These are phyloP conservation scores for Penicillium sp. DNA, from an alignment of 2,329 filamentous ascomycete species.

Conservation along the genomic window DNA sequence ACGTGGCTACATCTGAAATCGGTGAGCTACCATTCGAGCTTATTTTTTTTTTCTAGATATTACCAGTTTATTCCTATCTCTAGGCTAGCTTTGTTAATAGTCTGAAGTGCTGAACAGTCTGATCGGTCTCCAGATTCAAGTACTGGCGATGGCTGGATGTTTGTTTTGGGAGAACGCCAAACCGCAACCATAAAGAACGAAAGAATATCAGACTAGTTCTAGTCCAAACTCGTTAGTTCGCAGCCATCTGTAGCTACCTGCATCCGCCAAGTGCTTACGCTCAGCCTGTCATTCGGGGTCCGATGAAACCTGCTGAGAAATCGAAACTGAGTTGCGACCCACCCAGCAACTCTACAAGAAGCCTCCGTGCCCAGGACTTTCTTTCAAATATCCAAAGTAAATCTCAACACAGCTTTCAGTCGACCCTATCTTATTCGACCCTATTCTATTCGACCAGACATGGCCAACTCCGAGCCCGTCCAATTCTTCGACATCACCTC, in stretches of 20 bases:
- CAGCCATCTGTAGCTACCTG: not conserved
- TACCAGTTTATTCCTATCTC: not conserved
- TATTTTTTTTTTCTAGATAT: not conserved
- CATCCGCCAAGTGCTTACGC: not conserved
- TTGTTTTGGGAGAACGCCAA: not conserved
- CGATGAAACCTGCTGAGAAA: slow-evolving; percentile 5
- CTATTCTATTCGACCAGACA: slow-evolving; percentile 3
- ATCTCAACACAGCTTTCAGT: not conserved
- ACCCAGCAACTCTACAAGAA: not conserved
- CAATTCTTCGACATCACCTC: slow-evolving; percentile 37
- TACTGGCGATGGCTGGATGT: not conserved
- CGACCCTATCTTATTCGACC: not conserved
- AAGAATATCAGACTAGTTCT: not conserved
- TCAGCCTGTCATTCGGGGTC: not conserved
- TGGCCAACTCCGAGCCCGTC: slow-evolving; percentile 26
- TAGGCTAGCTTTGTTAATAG: not conserved
- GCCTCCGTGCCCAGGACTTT: not conserved
- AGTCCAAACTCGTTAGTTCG: not conserved
- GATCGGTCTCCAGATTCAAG: not conserved
- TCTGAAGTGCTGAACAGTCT: not conserved
- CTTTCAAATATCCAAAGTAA: not conserved
- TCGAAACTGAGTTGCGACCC: slow-evolving; percentile 1
- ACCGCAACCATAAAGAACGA: not conserved
- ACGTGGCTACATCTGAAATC: slow-evolving; percentile 8
- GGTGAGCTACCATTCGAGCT: not conserved